Evolutionary conservation across 2,329 filamentous ascomycete species (phyloP).

Genomic region (Clonostachys byssicola): DNA sequence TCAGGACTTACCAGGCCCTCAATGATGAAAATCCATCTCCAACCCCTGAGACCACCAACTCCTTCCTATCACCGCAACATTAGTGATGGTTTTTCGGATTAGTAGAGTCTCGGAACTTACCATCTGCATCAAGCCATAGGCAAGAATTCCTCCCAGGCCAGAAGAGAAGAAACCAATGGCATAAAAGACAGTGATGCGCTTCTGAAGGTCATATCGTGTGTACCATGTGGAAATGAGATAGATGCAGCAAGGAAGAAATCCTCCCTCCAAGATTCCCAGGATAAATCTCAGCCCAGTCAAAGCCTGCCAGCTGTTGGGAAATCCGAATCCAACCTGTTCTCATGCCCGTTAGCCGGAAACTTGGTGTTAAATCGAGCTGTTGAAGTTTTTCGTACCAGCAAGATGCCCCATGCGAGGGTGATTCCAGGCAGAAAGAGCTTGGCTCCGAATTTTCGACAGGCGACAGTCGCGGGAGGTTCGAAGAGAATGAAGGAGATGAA

Average conservation of each 20-base stretch:
- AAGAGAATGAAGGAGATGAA: conserved; percentile 13
- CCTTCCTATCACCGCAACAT: conserved; percentile 23
- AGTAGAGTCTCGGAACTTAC: conserved; percentile 11
- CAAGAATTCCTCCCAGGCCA: conserved; percentile 13
- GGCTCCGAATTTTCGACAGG: conserved; percentile 11
- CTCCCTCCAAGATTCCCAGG: conserved; percentile 11
- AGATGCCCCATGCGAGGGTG: conserved; percentile 10
- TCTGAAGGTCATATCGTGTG: conserved; percentile 60
- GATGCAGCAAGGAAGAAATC: conserved; percentile 5
- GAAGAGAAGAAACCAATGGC: conserved; percentile 15
- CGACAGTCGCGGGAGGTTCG: conserved; percentile 11
- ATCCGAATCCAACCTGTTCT: conserved; percentile 6
- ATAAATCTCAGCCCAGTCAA: conserved; percentile 7
- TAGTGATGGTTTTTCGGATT: conserved; percentile 16
- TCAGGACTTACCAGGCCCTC: conserved; percentile 2
- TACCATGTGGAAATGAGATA: conserved; percentile 59
- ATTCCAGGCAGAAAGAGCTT: conserved; percentile 11
- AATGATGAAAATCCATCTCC: conserved; percentile 42
- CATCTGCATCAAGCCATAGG: conserved; percentile 22
- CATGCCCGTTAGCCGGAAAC: no score
- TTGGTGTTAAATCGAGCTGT: no score
- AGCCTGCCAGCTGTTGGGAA: background rate
- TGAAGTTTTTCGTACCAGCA: background rate
- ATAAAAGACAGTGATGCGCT: conserved; percentile 35
- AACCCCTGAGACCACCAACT: conserved; percentile 32